Evolutionary conservation across 2,329 filamentous ascomycete genomes (phyloP).

Genomic region (Colletotrichum melonis): DNA sequence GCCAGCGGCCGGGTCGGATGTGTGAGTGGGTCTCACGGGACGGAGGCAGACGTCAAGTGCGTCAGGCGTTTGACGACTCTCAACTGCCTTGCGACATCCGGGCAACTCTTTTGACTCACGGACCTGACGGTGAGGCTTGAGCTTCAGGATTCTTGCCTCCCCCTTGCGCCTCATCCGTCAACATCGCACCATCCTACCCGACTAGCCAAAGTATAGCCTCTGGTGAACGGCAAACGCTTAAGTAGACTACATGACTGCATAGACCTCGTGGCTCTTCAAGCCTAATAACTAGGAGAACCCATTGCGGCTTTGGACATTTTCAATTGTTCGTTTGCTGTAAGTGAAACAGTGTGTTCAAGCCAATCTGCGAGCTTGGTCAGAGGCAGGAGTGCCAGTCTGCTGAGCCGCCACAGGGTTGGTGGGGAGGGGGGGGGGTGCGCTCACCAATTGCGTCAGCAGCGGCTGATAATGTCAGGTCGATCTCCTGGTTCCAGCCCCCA

Average conservation of each 20-base stretch:
- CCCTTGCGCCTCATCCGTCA: slow-evolving; percentile 5
- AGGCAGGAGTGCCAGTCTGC: not conserved
- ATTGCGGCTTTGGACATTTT: not conserved
- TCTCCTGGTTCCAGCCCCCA: not conserved
- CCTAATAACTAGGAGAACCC: no score
- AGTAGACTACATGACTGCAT: not conserved
- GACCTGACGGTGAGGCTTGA: not conserved
- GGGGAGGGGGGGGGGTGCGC: not conserved
- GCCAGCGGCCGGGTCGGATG: not conserved
- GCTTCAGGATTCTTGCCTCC: not conserved
- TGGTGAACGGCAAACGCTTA: not conserved
- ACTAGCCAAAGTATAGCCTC: not conserved
- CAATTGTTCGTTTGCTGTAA: not conserved
- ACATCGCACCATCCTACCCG: not conserved
- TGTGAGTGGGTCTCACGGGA: slow-evolving; percentile 7
- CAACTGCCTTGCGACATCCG: not conserved
- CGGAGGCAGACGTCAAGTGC: not conserved
- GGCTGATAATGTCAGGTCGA: no score
- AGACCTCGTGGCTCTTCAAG: not conserved
- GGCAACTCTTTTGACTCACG: not conserved
- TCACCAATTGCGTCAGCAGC: not conserved
- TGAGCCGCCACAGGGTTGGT: not conserved
- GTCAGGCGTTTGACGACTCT: not conserved
- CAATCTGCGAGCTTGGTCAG: not conserved
- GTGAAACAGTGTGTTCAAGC: not conserved